Conservation (phyloP, 306 rosid genomes). For the Prunus kanzakura region DNA sequence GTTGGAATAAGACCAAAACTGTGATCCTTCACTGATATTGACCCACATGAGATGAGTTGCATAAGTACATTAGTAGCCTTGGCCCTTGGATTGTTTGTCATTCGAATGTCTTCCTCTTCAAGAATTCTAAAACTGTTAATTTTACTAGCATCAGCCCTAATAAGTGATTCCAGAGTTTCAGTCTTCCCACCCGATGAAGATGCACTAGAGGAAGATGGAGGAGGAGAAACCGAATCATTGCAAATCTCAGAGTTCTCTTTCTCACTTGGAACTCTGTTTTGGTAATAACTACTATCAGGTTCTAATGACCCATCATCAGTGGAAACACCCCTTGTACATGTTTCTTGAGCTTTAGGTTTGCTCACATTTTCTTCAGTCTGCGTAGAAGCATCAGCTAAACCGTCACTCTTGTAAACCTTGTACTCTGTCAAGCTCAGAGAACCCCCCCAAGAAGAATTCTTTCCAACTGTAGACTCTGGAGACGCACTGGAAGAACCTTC, state of each 20-base stretch:
- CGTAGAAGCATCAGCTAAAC: slow-evolving; percentile 80
- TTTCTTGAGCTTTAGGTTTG: slow-evolving; percentile 42
- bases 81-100: slow-evolving; percentile 59
- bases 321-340: slow-evolving; percentile 85
- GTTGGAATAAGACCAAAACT: slow-evolving; percentile 77
- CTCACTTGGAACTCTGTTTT: slow-evolving; percentile 25
- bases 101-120: slow-evolving; percentile 57
- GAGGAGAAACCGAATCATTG: slow-evolving; percentile 52
- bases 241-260: slow-evolving; percentile 53
- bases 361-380: slow-evolving; percentile 73
- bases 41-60: slow-evolving; percentile 93
- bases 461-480: slow-evolving; percentile 53
- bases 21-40: slow-evolving; percentile 79
- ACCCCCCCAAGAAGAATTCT: slow-evolving; percentile 48
- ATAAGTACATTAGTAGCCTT: slow-evolving; percentile 70
- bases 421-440: slow-evolving; percentile 67
- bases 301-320: slow-evolving; percentile 69
- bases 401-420: slow-evolving; percentile 71
- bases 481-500: slow-evolving; percentile 60
- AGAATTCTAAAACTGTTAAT: slow-evolving; percentile 72
- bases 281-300: slow-evolving; percentile 43
- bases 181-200: slow-evolving; percentile 75
- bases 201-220: slow-evolving; percentile 53
- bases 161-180: slow-evolving; percentile 82
- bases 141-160: slow-evolving; percentile 83